Evolutionary conservation across 2,329 filamentous ascomycete genomes (phyloP).

Genomic region (Colletotrichum simmondsii): DNA sequence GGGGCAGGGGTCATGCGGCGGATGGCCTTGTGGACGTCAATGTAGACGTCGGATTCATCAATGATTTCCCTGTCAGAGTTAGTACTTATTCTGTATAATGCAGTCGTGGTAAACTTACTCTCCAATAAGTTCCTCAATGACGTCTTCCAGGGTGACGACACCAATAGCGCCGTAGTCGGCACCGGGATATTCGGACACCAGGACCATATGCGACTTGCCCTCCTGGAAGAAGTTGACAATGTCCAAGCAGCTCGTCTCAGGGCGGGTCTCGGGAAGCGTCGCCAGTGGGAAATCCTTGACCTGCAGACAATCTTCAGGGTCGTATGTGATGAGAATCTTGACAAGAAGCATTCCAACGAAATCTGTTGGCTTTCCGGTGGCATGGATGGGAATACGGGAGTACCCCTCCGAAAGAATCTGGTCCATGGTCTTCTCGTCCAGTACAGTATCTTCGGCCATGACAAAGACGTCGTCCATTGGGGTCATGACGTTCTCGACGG

Average conservation of each 20-base stretch:
- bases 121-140: constrained; percentile 98
- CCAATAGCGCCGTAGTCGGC: constrained; percentile 90
- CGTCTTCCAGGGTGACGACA: constrained; percentile 95
- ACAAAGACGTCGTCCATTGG: constrained; percentile 98
- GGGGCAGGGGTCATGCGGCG: constrained; percentile 88
- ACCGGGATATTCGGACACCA: constrained; percentile 91
- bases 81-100: neutral
- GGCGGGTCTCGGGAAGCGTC: constrained; percentile 92
- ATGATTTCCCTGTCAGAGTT: constrained; percentile 82
- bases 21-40: constrained; percentile 98
- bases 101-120: constrained; percentile 73
- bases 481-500: constrained; percentile 96
- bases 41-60: constrained; percentile 97
- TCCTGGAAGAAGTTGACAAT: constrained; percentile 99
- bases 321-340: constrained; percentile 98
- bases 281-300: constrained; percentile 93
- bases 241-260: constrained; percentile 95
- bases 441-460: constrained; percentile 92
- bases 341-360: constrained; percentile 98
- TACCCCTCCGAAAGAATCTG: constrained; percentile 93
- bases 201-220: constrained; percentile 98
- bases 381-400: constrained; percentile 94
- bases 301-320: constrained; percentile 88
- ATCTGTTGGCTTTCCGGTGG: constrained; percentile 83
- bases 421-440: constrained; percentile 96